Conservation (phyloP, 1,139 yeast genomes). For the Kurtzmaniella natalensis region DNA sequence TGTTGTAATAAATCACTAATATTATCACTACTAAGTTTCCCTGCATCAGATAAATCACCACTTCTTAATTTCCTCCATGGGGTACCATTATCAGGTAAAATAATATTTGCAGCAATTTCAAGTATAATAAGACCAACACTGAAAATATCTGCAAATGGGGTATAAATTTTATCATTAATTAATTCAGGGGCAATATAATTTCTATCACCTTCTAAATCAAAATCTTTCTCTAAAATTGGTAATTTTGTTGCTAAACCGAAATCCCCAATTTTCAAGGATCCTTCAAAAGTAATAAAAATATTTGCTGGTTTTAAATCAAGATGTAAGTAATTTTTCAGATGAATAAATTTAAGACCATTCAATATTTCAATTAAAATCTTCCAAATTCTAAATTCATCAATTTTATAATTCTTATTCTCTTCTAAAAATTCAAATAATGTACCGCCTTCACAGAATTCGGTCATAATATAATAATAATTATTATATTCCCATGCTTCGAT, state of each 20-base stretch:
- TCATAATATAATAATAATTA: constrained; percentile 81
- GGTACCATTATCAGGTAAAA: constrained; percentile 92
- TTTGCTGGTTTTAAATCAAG: constrained; percentile 94
- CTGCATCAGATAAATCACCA: constrained; percentile 95
- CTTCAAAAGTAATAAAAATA: constrained; percentile 90
- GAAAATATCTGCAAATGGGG: constrained; percentile 91
- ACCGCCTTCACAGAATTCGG: constrained; percentile 94
- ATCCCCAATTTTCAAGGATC: constrained; percentile 81
- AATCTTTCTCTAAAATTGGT: constrained; percentile 51
- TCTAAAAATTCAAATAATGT: constrained; percentile 75
- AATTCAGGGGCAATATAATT: constrained; percentile 98
- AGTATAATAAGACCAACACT: constrained; percentile 88
- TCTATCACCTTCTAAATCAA: constrained; percentile 95
- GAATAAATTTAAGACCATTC: constrained; percentile 77
- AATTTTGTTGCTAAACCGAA: constrained; percentile 58
- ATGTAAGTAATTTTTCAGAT: constrained; percentile 71
- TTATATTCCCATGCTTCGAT: constrained; percentile 84
- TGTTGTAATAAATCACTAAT: constrained; percentile 43
- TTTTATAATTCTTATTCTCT: constrained; percentile 65
- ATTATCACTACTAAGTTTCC: constrained; percentile 63
- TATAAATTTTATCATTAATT: constrained; percentile 74
- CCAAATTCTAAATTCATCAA: constrained; percentile 99
- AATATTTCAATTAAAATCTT: constrained; percentile 81
- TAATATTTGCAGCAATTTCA: constrained; percentile 94
- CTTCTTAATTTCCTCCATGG: constrained; percentile 96